Conservation (phyloP, 495 filamentous ascomycete species). For the Annulohypoxylon nitens region DNA sequence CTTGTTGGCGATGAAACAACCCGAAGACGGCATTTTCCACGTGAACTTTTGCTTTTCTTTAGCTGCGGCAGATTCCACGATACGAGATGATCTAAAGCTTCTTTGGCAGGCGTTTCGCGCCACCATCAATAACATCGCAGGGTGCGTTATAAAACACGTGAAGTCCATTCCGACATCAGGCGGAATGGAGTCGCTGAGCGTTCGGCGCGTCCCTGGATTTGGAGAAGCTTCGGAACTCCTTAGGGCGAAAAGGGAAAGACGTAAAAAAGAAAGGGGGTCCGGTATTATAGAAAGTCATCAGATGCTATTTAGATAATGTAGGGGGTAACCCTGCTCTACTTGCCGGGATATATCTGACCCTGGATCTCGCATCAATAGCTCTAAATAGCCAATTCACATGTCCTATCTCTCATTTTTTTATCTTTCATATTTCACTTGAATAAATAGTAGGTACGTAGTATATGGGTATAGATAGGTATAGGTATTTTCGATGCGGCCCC, state of each 20-base stretch:
- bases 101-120: background rate
- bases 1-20: background rate
- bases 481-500: constrained; percentile 5
- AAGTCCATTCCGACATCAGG: background rate
- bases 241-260: constrained; percentile 28
- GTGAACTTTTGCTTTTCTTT: background rate
- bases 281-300: constrained; percentile 4
- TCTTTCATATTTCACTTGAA: constrained; percentile 6
- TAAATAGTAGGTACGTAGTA: background rate
- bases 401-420: background rate
- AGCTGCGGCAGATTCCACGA: background rate
- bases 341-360: constrained; percentile 21
- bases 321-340: constrained; percentile 22
- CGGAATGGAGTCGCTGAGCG: constrained; percentile 3
- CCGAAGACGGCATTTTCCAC: background rate
- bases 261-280: constrained; percentile 11
- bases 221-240: constrained; percentile 25
- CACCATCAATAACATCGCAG: background rate
- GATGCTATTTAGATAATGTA: constrained; percentile 33
- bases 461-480: background rate
- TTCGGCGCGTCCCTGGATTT: constrained; percentile 16
- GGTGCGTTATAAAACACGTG: background rate
- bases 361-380: background rate
- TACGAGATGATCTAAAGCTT: background rate
- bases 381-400: background rate